These are phyloP conservation scores for Tuber calosporum DNA, from an alignment of 495 filamentous ascomycete genomes.

Conservation along the genomic window DNA sequence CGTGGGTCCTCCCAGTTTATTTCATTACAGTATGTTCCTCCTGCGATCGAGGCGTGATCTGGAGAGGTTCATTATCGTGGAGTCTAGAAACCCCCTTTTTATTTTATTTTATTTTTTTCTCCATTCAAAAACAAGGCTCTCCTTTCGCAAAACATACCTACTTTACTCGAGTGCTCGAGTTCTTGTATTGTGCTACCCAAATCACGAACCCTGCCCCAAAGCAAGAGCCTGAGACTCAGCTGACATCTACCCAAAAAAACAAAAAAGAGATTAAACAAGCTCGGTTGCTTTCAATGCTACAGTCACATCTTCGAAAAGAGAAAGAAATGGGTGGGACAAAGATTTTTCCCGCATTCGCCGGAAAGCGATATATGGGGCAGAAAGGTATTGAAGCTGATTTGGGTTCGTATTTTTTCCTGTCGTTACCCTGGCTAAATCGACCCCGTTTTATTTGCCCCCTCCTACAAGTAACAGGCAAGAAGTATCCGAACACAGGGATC, in stretches of 20 bases:
- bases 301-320: conserved; percentile 19
- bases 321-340: conserved; percentile 15
- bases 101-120: conserved; percentile 2
- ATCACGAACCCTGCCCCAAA: background rate
- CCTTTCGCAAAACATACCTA: background rate
- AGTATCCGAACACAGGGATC: too few species aligned
- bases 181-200: background rate
- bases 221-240: background rate
- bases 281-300: conserved; percentile 18
- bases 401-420: conserved; percentile 10
- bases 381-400: conserved; percentile 27
- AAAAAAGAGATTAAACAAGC: conserved; percentile 13
- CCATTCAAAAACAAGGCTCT: conserved; percentile 3
- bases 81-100: background rate
- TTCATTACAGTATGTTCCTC: background rate
- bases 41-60: background rate
- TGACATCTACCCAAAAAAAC: conserved; percentile 2
- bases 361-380: conserved; percentile 8
- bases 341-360: conserved; percentile 20
- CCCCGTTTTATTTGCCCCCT: background rate
- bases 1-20: background rate
- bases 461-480: too few species aligned
- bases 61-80: background rate
- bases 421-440: background rate
- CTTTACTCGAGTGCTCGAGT: too few species aligned